These are phyloP conservation scores for Silene vulgaris DNA, from an alignment of 179 eudicot genomes.

Conservation along the genomic window DNA sequence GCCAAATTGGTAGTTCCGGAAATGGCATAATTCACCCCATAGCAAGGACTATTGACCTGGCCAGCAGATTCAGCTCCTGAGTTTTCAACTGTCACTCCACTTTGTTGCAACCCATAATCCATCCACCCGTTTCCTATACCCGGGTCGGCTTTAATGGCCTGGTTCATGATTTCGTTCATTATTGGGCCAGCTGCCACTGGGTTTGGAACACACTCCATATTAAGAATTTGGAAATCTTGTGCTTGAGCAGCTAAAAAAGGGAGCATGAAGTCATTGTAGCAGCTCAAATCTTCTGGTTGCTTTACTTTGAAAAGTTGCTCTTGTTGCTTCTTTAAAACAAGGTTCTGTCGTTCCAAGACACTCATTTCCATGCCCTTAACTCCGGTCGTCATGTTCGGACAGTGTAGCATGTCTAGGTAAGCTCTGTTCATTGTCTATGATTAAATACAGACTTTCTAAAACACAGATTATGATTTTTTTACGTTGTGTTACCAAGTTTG, in stretches of 20 bases:
- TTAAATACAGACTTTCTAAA: neutral
- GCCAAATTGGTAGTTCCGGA: conserved; percentile 57
- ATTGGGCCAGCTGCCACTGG: conserved; percentile 19
- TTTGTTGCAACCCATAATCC: conserved; percentile 29
- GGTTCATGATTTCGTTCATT: conserved; percentile 27
- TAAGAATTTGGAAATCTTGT: conserved; percentile 28
- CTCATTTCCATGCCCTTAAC: conserved; percentile 41
- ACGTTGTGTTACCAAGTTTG: conserved; percentile 17
- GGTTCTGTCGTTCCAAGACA: conserved; percentile 57
- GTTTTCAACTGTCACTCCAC: conserved; percentile 26
- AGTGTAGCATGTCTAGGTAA: conserved; percentile 44
- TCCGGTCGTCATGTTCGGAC: conserved; percentile 29
- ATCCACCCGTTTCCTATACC: conserved; percentile 44
- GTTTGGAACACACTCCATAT: conserved; percentile 16
- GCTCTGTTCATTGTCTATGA: conserved; percentile 37
- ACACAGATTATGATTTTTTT: conserved; percentile 18
- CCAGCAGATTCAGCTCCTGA: conserved; percentile 24
- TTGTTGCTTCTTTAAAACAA: conserved; percentile 49
- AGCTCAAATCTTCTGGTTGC: conserved; percentile 38
- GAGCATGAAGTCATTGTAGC: conserved; percentile 32
- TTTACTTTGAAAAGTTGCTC: conserved; percentile 32
- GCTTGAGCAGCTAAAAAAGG: conserved; percentile 27
- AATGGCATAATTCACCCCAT: conserved; percentile 37
- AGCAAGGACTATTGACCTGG: conserved; percentile 28
- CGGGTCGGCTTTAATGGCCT: conserved; percentile 51